phyloP scores from a whole-genome alignment of 176 grass and related monocot genomes.

The Chrysopogon serrulatus region DNA sequence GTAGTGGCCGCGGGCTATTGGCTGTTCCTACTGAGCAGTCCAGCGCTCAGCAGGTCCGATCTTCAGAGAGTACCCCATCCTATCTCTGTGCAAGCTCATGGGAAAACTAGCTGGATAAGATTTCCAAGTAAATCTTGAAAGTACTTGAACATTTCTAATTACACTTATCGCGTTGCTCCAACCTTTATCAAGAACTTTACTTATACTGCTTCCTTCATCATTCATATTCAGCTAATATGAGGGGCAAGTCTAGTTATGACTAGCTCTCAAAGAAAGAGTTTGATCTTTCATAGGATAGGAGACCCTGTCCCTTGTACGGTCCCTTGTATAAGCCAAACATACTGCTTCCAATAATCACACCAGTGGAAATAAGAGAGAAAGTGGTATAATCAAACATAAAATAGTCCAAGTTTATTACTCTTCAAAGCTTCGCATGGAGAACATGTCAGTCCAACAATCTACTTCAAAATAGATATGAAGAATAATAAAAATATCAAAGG shows the following conservation, averaged over 20 bases:
- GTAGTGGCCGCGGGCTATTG: too few species aligned
- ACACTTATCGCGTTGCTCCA: too few species aligned
- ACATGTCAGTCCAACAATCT: background rate
- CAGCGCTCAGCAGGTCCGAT: too few species aligned
- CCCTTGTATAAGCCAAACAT: conserved; percentile 96
- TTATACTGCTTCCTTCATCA: conserved; percentile 9
- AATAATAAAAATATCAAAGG: too few species aligned
- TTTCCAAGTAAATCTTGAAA: too few species aligned
- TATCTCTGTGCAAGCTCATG: too few species aligned
- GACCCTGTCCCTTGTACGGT: conserved; percentile 39
- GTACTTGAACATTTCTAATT: too few species aligned
- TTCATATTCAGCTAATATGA: conserved; percentile 51
- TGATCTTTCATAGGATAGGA: conserved; percentile 38
- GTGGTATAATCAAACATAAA: background rate
- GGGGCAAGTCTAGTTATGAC: conserved; percentile 67
- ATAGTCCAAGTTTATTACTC: background rate
- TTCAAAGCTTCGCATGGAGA: background rate
- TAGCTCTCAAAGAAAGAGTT: conserved; percentile 57
- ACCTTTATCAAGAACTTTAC: too few species aligned
- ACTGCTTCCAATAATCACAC: conserved; percentile 97
- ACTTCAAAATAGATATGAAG: background rate
- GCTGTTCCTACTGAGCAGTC: too few species aligned
- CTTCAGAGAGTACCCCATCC: too few species aligned
- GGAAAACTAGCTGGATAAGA: too few species aligned
- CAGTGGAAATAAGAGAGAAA: conserved; percentile 37